phyloP scores from a whole-genome alignment of 257 asterid genomes.

The Nicotiana attenuata region DNA sequence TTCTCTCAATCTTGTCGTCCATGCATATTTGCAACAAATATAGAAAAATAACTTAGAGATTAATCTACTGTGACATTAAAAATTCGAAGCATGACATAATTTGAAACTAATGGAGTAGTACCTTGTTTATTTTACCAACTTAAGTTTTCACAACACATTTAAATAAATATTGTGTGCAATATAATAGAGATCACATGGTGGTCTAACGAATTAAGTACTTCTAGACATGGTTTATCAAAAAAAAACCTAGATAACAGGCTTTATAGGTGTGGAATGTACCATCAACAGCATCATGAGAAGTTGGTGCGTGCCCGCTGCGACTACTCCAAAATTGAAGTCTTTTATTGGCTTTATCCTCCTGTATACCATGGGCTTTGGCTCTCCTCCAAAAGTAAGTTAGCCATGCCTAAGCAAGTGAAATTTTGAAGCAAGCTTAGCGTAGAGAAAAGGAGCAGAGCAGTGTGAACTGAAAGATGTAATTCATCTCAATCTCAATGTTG shows the following conservation, averaged over 20 bases:
- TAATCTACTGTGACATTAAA: background rate
- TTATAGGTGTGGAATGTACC: constrained; percentile 30
- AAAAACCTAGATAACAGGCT: background rate
- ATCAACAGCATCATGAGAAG: constrained; percentile 83
- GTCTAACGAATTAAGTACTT: background rate
- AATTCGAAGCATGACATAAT: background rate
- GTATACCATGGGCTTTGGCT: constrained; percentile 77
- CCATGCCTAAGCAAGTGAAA: constrained; percentile 67
- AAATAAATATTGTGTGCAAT: background rate
- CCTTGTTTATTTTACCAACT: background rate
- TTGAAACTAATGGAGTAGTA: background rate
- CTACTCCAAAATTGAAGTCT: constrained; percentile 81
- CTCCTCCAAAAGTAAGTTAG: constrained; percentile 91
- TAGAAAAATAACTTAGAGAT: background rate
- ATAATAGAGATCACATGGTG: background rate
- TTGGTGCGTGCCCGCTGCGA: constrained; percentile 81
- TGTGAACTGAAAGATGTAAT: background rate
- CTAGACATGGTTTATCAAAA: background rate
- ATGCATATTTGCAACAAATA: too few species aligned
- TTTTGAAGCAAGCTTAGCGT: constrained; percentile 4
- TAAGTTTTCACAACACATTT: background rate
- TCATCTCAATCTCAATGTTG: background rate
- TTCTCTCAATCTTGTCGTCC: background rate
- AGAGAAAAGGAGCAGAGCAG: constrained; percentile 4
- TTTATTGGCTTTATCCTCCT: constrained; percentile 65